Percentiles rank a stretch among this genome's conserved stretches.
Evolutionary conservation across 345 rosid species (phyloP).

Genomic region (Brassica rapa): DNA sequence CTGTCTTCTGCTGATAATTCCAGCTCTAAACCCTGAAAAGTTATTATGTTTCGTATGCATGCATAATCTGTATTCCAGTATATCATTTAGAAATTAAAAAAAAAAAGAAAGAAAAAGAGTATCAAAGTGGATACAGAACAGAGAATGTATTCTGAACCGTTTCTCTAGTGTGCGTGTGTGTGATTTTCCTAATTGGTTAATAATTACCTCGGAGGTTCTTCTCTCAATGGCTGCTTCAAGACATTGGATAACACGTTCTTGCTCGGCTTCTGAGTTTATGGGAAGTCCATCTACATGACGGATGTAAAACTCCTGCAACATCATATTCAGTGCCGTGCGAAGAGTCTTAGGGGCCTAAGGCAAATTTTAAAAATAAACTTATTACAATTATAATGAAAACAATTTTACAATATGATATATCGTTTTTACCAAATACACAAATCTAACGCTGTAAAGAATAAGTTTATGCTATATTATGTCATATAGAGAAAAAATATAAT

Average conservation of each 20-base stretch:
- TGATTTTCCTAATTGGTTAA: conserved; percentile 15
- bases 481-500: no score
- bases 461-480: no score
- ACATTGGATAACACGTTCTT: conserved; percentile 71
- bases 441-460: no score
- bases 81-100: no score
- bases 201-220: conserved; percentile 64
- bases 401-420: no score
- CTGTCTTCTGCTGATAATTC: conserved; percentile 81
- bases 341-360: no score
- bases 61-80: background rate
- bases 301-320: conserved; percentile 69
- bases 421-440: no score
- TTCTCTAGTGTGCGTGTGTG: background rate
- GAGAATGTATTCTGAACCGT: background rate
- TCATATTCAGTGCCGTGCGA: no score
- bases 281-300: conserved; percentile 80
- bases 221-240: conserved; percentile 83
- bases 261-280: conserved; percentile 73
- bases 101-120: background rate
- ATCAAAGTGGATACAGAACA: background rate
- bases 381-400: no score
- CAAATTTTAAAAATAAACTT: no score
- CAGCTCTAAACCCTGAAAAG: conserved; percentile 74
- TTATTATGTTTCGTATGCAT: background rate